Base-by-base conservation (phyloP, 352 stramenopile species). In the Globisporangium uncinulatum region DNA sequence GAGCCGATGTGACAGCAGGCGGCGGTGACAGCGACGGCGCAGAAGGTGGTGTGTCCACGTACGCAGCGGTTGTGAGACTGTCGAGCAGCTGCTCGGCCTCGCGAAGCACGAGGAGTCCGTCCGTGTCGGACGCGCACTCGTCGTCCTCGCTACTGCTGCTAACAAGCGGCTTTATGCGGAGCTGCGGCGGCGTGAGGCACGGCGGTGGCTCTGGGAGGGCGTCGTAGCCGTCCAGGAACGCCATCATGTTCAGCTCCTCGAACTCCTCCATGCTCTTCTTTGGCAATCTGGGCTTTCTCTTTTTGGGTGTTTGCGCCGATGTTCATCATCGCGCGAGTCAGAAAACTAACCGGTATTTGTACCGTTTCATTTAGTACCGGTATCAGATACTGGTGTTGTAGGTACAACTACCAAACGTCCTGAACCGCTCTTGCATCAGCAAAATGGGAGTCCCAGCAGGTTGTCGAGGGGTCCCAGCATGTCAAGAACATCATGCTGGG, bases 41-140 rank as follows among this genome's bases (percentile, higher is more conserved):
- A 4, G 32, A 37, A 9, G 32, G 9, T 21, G 21, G 9, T 11
- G 13, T 3, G 5, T 45, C 54, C 17, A 54, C 15, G 36, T 55
- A 52, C 34, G 57, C 48, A 4, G 57, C 14, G 29, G 51, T 31
- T 13, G 51, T 49, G 20, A 63, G 41, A 1, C 42, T 46, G 32
- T 57, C 57, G 39, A 63, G 57, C n/a, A 63, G 49, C 15, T 63
- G 49, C 42, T 63, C 47, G 1, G 57, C 52, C 43, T 57, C 57
- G 32, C 5, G 49, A 41, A 63, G 34, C 20, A 55, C 46, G 2
- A 29, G 9, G 4, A 57, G 13, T 4, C 41, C 36, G 20, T 57
- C 39, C 2, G 44, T 21, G 19, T 57, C 29, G 4, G 48, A 54
- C 10, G 48, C 13, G 31, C 39, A 29, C 29, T 52, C 31, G 1